Percentiles rank a stretch among this genome's conserved stretches.
Evolutionary conservation across 2,329 filamentous ascomycete genomes (phyloP).

Genomic region (Alternaria postmessia): DNA sequence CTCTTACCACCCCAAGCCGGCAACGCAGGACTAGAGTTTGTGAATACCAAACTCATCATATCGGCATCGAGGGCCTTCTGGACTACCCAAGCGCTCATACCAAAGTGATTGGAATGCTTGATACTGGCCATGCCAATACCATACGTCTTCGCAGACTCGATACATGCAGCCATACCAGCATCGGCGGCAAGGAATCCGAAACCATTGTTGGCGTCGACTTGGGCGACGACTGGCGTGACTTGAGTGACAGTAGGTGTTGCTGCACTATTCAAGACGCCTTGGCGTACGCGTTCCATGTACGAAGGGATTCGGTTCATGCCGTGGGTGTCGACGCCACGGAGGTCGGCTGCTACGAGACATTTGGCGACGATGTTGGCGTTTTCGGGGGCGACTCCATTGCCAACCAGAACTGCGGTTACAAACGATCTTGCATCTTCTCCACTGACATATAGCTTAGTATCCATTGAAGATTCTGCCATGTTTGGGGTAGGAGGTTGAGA

Average conservation of each 20-base stretch:
- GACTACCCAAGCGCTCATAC: slow-evolving; percentile 83
- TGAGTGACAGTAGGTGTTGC: slow-evolving; percentile 67
- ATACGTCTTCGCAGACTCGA: slow-evolving; percentile 69
- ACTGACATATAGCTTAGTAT: slow-evolving; percentile 18
- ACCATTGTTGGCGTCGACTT: slow-evolving; percentile 72
- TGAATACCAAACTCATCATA: slow-evolving; percentile 68
- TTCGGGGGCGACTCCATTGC: slow-evolving; percentile 65
- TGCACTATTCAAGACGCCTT: slow-evolving; percentile 70
- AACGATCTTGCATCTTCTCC: slow-evolving; percentile 48
- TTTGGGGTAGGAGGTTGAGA: background rate
- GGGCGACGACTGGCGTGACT: slow-evolving; percentile 72
- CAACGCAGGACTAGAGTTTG: slow-evolving; percentile 72
- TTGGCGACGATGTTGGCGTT: slow-evolving; percentile 70
- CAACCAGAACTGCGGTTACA: slow-evolving; percentile 63
- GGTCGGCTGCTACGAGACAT: slow-evolving; percentile 76
- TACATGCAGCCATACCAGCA: slow-evolving; percentile 70
- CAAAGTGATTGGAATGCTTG: slow-evolving; percentile 82
- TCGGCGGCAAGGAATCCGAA: slow-evolving; percentile 79
- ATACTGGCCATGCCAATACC: slow-evolving; percentile 81
- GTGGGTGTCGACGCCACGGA: slow-evolving; percentile 83
- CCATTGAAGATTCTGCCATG: background rate
- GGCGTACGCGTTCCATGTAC: slow-evolving; percentile 76
- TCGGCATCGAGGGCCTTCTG: slow-evolving; percentile 76
- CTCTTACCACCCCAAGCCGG: slow-evolving; percentile 73
- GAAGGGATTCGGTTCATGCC: slow-evolving; percentile 80